phyloP scores from a whole-genome alignment of 805 yeast genomes.

The Zygoascus ofunaensis region DNA sequence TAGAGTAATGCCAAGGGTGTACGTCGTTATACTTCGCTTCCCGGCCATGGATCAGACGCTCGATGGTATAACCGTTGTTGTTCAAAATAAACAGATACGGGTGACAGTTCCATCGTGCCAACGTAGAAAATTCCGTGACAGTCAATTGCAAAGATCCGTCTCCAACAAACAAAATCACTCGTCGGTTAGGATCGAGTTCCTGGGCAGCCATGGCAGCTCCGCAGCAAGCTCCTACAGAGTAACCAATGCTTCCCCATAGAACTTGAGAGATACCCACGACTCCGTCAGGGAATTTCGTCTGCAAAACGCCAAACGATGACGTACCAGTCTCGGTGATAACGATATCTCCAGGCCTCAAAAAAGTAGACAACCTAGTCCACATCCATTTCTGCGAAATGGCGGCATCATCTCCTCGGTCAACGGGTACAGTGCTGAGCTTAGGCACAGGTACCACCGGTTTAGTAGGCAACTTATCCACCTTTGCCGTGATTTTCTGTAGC shows the following conservation, averaged over 20 bases:
- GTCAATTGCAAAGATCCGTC: conserved; percentile 64
- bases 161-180: conserved; percentile 55
- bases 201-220: conserved; percentile 54
- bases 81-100: conserved; percentile 55
- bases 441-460: conserved; percentile 35
- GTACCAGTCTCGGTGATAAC: conserved; percentile 60
- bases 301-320: conserved; percentile 52
- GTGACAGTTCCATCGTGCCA: conserved; percentile 43
- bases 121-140: conserved; percentile 54
- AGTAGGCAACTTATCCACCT: conserved; percentile 23
- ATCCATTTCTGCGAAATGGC: conserved; percentile 36
- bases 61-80: conserved; percentile 60
- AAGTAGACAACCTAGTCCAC: conserved; percentile 43
- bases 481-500: conserved; percentile 22
- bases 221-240: conserved; percentile 52
- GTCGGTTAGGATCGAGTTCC: conserved; percentile 37
- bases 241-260: conserved; percentile 61
- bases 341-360: conserved; percentile 49
- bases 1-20: conserved; percentile 51
- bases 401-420: conserved; percentile 42
- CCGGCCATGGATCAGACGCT: conserved; percentile 50
- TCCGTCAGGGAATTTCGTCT: conserved; percentile 44
- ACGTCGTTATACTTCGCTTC: conserved; percentile 50
- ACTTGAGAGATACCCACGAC: conserved; percentile 50
- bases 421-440: conserved; percentile 42